These are phyloP conservation scores for Penicillium cosmopolitanum DNA, from an alignment of 495 filamentous ascomycete species.

Conservation along the genomic window DNA sequence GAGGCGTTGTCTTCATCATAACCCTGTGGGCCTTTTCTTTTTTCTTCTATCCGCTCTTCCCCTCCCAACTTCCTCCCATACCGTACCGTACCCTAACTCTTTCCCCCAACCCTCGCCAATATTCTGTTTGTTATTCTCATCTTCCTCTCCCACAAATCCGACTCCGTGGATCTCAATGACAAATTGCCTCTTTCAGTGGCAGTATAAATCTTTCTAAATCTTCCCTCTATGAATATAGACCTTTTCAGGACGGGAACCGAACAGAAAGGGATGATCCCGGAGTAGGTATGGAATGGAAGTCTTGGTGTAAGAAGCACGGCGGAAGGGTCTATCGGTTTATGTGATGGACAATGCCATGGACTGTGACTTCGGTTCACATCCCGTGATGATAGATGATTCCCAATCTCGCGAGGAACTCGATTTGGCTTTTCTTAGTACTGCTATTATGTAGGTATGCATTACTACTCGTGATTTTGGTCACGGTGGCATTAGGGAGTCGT, in stretches of 20 bases:
- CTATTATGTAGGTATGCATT: conserved; percentile 41
- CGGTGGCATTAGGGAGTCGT: not conserved
- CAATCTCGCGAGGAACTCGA: conserved; percentile 31
- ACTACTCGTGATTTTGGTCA: conserved; percentile 17
- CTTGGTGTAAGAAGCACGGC: conserved; percentile 6
- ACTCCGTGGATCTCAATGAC: conserved; percentile 33
- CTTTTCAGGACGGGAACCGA: too few relatives aligned
- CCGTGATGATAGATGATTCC: conserved; percentile 39
- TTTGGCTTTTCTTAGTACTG: conserved; percentile 28
- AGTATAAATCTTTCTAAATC: conserved; percentile 24
- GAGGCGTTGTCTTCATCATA: conserved; percentile 56
- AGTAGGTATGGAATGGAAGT: conserved; percentile 8
- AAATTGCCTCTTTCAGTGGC: conserved; percentile 27
- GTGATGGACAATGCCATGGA: conserved; percentile 18
- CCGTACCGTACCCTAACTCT: too few relatives aligned
- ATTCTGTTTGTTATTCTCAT: conserved; percentile 7
- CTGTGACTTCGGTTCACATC: conserved; percentile 9
- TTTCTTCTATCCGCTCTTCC: conserved; percentile 3
- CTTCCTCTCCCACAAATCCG: conserved; percentile 21
- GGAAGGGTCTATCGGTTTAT: conserved; percentile 22
- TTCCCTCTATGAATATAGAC: too few relatives aligned
- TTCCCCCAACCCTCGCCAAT: not conserved
- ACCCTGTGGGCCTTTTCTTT: conserved; percentile 48
- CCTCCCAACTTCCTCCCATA: not conserved
- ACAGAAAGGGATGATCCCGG: not conserved